phyloP scores from a whole-genome alignment of 2,329 filamentous ascomycete species.

The Penicillium vulpinum region DNA sequence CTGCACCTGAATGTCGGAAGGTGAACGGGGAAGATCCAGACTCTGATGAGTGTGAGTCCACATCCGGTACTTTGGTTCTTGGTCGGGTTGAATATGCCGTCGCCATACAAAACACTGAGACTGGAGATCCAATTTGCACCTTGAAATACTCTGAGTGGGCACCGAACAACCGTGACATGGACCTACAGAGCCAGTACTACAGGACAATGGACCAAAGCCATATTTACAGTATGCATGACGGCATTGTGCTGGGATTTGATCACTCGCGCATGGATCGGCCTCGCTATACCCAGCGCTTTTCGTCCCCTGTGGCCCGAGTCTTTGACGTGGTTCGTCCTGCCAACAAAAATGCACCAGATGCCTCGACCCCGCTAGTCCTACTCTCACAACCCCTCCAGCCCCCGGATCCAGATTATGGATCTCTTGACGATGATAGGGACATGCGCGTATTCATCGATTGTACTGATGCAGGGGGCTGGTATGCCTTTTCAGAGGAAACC shows the following conservation, averaged over 20 bases:
- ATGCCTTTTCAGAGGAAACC: slow-evolving; percentile 80
- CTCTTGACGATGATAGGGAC: slow-evolving; percentile 52
- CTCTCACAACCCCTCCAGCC: slow-evolving; percentile 81
- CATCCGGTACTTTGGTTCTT: slow-evolving; percentile 76
- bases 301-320: slow-evolving; percentile 78
- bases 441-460: slow-evolving; percentile 81
- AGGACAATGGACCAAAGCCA: slow-evolving; percentile 82
- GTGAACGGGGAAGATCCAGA: slow-evolving; percentile 63
- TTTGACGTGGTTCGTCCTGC: slow-evolving; percentile 82
- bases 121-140: slow-evolving; percentile 76
- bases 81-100: slow-evolving; percentile 89
- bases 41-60: slow-evolving; percentile 70
- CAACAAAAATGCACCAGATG: slow-evolving; percentile 63
- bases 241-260: slow-evolving; percentile 78
- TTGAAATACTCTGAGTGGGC: slow-evolving; percentile 94
- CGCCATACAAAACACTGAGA: slow-evolving; percentile 73
- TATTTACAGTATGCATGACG: slow-evolving; percentile 83
- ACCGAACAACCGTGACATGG: slow-evolving; percentile 85
- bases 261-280: slow-evolving; percentile 58
- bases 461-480: slow-evolving; percentile 86
- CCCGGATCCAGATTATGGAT: slow-evolving; percentile 43
- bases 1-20: slow-evolving; percentile 72
- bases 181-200: slow-evolving; percentile 80
- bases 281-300: slow-evolving; percentile 68
- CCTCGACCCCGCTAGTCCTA: slow-evolving; percentile 69